These are phyloP conservation scores for Phytomonas francai DNA, from an alignment of 208 protist species.

Conservation along the genomic window DNA sequence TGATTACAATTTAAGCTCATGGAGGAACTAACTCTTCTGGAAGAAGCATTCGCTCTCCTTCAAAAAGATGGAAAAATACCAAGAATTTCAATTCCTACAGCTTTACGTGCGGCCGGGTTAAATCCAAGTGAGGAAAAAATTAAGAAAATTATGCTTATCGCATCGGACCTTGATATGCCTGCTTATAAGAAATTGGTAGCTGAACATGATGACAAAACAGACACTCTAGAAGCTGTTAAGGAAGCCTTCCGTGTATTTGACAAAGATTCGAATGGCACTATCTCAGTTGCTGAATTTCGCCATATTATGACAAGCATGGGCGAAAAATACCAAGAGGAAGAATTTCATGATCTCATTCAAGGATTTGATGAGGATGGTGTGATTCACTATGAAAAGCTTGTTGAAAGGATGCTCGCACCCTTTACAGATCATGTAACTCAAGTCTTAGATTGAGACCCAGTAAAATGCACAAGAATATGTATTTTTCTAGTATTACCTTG, in stretches of 20 bases:
- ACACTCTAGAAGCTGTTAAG: slow-evolving; percentile 91
- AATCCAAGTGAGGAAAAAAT: slow-evolving; percentile 91
- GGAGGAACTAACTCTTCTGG: slow-evolving; percentile 40
- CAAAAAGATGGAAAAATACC: slow-evolving; percentile 88
- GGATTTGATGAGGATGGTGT: slow-evolving; percentile 87
- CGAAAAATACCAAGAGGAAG: slow-evolving; percentile 94
- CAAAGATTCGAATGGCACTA: slow-evolving; percentile 92
- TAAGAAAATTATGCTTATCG: slow-evolving; percentile 76
- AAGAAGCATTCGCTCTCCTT: slow-evolving; percentile 85
- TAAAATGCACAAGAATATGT: slow-evolving; percentile 12
- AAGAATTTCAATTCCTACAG: slow-evolving; percentile 76
- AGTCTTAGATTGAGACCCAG: slow-evolving; percentile 14
- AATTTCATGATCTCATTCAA: slow-evolving; percentile 89
- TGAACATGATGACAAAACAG: slow-evolving; percentile 83
- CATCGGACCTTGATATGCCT: slow-evolving; percentile 68
- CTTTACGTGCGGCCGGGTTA: slow-evolving; percentile 77
- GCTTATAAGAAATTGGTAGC: slow-evolving; percentile 75
- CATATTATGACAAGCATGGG: slow-evolving; percentile 96
- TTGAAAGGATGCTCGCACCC: slow-evolving; percentile 84
- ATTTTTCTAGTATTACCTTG: background rate
- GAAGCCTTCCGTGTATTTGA: slow-evolving; percentile 97
- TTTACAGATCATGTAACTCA: slow-evolving; percentile 80
- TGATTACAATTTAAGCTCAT: slow-evolving; percentile 5
- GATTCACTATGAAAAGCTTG: slow-evolving; percentile 88
- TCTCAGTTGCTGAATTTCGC: slow-evolving; percentile 93